Evolutionary conservation across 1,139 yeast genomes (phyloP).

Genomic region (Blastobotrys proliferans): DNA sequence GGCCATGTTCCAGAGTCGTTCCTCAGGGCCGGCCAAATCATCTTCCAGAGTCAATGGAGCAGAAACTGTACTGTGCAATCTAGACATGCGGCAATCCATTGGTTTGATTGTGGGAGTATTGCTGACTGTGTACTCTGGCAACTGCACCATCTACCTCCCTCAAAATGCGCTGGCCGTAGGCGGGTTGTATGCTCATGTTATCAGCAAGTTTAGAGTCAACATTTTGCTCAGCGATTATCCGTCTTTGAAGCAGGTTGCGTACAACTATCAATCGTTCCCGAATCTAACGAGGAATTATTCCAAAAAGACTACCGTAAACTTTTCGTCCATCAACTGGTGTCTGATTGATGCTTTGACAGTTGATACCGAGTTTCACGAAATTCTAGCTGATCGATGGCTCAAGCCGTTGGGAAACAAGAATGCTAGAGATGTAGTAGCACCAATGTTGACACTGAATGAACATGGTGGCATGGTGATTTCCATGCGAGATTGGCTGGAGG

Average conservation of each 20-base stretch:
- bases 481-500: constrained; percentile 77
- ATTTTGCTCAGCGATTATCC: constrained; percentile 80
- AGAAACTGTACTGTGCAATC: constrained; percentile 54
- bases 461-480: constrained; percentile 96
- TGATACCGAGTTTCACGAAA: constrained; percentile 90
- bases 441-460: constrained; percentile 83
- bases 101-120: constrained; percentile 81
- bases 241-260: constrained; percentile 87
- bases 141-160: constrained; percentile 76
- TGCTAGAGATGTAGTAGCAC: constrained; percentile 78
- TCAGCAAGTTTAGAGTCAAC: constrained; percentile 67
- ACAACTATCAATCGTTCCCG: constrained; percentile 89
- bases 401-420: constrained; percentile 82
- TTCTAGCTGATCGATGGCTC: constrained; percentile 86
- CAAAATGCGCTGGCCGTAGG: constrained; percentile 70
- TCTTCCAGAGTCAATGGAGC: too few relatives aligned
- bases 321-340: constrained; percentile 83
- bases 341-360: constrained; percentile 86
- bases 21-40: constrained; percentile 7
- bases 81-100: constrained; percentile 83
- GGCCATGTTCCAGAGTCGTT: constrained; percentile 46
- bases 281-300: constrained; percentile 75
- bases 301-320: constrained; percentile 72
- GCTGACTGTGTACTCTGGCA: constrained; percentile 81
- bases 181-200: constrained; percentile 81